A percentile compares a stretch with the other conserved stretches of the same genome.
phyloP scores from a whole-genome alignment of 371 early-diverging fungal species.

The Capniomyces stellatus region DNA sequence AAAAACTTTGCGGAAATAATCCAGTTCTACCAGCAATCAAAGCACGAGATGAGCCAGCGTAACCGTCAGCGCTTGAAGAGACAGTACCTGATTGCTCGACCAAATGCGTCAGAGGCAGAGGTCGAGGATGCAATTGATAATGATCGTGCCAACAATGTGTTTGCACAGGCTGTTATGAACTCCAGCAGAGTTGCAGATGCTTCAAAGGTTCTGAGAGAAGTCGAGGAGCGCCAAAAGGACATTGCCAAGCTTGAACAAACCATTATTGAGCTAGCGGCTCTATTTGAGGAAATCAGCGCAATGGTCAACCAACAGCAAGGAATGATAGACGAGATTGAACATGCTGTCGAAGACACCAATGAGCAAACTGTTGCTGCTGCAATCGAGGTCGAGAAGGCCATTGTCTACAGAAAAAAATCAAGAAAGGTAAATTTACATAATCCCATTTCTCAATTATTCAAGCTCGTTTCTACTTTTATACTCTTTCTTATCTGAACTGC shows the following conservation, averaged over 20 bases:
- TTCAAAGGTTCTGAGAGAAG: constrained; percentile 10
- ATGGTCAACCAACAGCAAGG: constrained; percentile 28
- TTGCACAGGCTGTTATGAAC: constrained; percentile 9
- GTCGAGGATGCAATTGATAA: constrained; percentile 11
- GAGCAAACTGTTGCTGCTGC: constrained; percentile 7
- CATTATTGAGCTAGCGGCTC: constrained; percentile 26
- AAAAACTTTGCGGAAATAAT: constrained; percentile 5
- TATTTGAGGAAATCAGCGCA: constrained; percentile 33
- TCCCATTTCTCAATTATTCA: too few relatives aligned
- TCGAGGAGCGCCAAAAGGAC: constrained; percentile 15
- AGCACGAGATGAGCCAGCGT: constrained; percentile 5
- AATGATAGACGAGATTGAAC: constrained; percentile 15
- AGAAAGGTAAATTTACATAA: too few relatives aligned
- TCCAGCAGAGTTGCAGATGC: constrained; percentile 8
- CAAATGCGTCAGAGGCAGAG: constrained; percentile 14
- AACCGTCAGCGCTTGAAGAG: constrained; percentile 10
- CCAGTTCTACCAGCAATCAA: constrained; percentile 5
- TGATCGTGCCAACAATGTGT: constrained; percentile 10
- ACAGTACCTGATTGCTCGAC: constrained; percentile 18
- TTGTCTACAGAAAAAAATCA: constrained; percentile 10
- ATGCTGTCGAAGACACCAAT: constrained; percentile 14
- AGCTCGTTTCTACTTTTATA: too few relatives aligned
- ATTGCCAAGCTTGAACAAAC: constrained; percentile 27
- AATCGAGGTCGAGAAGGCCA: constrained; percentile 12
- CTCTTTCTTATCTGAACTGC: too few relatives aligned